A percentile compares a stretch with the other conserved stretches of the same genome.
phyloP scores from a whole-genome alignment of 1,284 basidiomycete genomes.

The Rhodotorula sp. region DNA sequence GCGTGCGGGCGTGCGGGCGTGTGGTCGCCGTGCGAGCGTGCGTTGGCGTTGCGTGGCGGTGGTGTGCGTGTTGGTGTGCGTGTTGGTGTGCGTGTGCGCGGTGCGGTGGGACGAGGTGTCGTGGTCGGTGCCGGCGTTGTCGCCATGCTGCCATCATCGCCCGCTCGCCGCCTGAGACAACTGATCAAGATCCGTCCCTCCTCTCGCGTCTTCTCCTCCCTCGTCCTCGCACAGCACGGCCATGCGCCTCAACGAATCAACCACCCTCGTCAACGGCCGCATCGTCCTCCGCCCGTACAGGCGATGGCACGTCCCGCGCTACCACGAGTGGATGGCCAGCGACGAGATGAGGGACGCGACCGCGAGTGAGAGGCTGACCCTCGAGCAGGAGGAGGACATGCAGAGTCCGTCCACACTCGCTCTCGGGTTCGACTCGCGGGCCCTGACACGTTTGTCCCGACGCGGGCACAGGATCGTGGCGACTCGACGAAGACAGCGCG shows the following conservation, averaged over 20 bases:
- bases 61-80: too few species aligned
- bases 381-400: conserved; percentile 89
- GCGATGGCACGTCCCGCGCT: conserved; percentile 52
- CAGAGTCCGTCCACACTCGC: conserved; percentile 62
- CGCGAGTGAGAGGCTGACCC: conserved; percentile 76
- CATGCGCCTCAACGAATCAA: conserved; percentile 65
- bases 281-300: conserved; percentile 73
- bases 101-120: too few species aligned
- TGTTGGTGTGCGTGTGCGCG: too few species aligned
- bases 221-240: conserved; percentile 42
- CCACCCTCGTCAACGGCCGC: conserved; percentile 61
- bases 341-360: conserved; percentile 72
- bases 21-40: too few species aligned
- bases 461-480: conserved; percentile 84
- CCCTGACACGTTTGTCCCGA: too few species aligned
- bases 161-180: not conserved
- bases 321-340: conserved; percentile 88
- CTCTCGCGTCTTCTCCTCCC: too few species aligned
- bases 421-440: too few species aligned
- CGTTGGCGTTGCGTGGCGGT: too few species aligned
- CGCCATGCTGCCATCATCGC: not conserved
- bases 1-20: too few species aligned
- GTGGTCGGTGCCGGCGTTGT: not conserved
- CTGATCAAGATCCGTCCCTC: not conserved
- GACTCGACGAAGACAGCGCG: conserved; percentile 77